phyloP scores from a whole-genome alignment of 31 red algal genomes.

The Bonnemaisonia californica region DNA sequence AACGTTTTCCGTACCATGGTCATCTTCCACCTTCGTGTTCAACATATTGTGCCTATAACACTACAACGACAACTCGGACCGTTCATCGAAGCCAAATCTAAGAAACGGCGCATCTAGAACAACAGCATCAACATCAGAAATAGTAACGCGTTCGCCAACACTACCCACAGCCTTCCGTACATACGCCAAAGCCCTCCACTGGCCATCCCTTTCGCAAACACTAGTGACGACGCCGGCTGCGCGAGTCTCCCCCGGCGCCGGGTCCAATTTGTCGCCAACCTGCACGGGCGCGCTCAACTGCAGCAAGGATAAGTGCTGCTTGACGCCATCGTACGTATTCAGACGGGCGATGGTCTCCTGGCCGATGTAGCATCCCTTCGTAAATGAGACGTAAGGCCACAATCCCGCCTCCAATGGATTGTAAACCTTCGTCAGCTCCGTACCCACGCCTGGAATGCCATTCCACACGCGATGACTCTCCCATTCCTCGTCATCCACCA shows the following conservation, averaged over 20 bases:
- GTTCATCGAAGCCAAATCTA: slow-evolving; percentile 1
- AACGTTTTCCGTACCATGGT: neutral
- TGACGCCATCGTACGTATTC: slow-evolving; percentile 69
- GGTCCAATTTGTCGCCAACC: slow-evolving; percentile 6
- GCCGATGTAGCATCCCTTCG: slow-evolving; percentile 75
- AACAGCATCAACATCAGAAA: neutral
- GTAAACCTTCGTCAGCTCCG: slow-evolving; percentile 33
- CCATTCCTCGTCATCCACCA: neutral
- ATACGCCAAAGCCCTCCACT: slow-evolving; percentile 13
- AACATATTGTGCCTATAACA: neutral
- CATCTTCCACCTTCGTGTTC: neutral
- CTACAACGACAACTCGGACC: neutral
- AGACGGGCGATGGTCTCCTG: slow-evolving; percentile 71
- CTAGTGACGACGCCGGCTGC: neutral
- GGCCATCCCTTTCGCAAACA: neutral
- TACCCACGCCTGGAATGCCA: slow-evolving; percentile 25
- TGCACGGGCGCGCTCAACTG: slow-evolving; percentile 17
- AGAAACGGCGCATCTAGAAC: neutral
- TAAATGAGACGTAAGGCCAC: slow-evolving; percentile 56
- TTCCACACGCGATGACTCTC: slow-evolving; percentile 19
- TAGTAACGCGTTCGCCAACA: neutral
- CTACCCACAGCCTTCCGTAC: neutral
- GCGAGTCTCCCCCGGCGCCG: neutral
- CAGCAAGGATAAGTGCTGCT: slow-evolving; percentile 31
- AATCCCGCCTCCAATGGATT: slow-evolving; percentile 66